phyloP scores from a whole-genome alignment of 371 early-diverging fungal species.

The Mucor plumbeus region DNA sequence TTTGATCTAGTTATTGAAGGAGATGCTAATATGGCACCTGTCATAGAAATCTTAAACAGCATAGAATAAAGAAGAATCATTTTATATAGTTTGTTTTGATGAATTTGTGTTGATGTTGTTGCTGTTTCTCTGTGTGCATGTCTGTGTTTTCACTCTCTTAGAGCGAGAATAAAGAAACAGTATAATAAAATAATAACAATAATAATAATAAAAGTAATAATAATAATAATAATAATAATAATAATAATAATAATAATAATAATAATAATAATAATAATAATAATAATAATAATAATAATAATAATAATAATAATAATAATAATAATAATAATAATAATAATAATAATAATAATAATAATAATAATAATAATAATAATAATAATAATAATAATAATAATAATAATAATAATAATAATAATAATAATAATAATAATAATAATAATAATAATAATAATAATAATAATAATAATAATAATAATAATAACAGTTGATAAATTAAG shows the following conservation, averaged over 20 bases:
- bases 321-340: no score
- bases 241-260: no score
- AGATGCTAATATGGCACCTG: slow-evolving; percentile 62
- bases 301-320: neutral
- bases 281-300: neutral
- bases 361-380: slow-evolving; percentile 2
- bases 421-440: no score
- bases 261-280: no score
- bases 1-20: slow-evolving; percentile 77
- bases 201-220: neutral
- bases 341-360: neutral
- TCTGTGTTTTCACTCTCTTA: no score
- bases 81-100: neutral
- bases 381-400: neutral
- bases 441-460: no score
- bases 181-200: slow-evolving; percentile 3
- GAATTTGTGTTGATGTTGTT: neutral
- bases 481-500: neutral
- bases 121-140: neutral
- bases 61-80: slow-evolving; percentile 17
- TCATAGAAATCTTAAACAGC: slow-evolving; percentile 45
- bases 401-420: no score
- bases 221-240: no score
- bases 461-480: neutral
- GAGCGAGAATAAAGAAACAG: no score